phyloP scores from a whole-genome alignment of 129 eudicot genomes.

The Flaveria bidentis region DNA sequence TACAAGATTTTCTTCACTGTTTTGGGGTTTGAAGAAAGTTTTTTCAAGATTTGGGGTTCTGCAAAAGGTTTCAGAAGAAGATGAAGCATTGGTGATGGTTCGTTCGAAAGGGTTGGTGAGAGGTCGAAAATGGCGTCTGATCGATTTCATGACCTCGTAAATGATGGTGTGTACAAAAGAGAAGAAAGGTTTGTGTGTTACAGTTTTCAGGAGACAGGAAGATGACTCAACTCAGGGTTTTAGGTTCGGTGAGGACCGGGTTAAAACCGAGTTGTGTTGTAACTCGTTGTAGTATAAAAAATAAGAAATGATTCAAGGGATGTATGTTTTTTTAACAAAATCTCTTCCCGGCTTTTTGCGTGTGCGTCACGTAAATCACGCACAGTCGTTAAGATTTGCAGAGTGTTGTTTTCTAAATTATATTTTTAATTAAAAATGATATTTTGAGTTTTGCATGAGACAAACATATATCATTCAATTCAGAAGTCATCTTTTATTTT shows the following conservation, averaged over 20 bases:
- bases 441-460: no score
- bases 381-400: no score
- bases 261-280: no score
- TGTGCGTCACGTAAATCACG: no score
- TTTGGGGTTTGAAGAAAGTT: slow-evolving; percentile 35
- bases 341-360: no score
- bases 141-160: not conserved
- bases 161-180: not conserved
- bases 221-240: not conserved
- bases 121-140: slow-evolving; percentile 6
- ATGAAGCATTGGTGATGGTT: slow-evolving; percentile 19
- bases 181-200: not conserved
- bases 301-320: no score
- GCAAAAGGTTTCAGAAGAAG: slow-evolving; percentile 17
- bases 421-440: no score
- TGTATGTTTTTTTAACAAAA: no score
- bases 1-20: not conserved
- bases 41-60: slow-evolving; percentile 13
- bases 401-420: no score
- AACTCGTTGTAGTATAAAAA: no score
- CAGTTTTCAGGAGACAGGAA: not conserved
- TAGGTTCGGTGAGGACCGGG: not conserved
- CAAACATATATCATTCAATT: no score
- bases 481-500: no score
- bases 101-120: slow-evolving; percentile 8